Conservation (phyloP, 2,329 filamentous ascomycete species). For the Exophiala bonariae region DNA sequence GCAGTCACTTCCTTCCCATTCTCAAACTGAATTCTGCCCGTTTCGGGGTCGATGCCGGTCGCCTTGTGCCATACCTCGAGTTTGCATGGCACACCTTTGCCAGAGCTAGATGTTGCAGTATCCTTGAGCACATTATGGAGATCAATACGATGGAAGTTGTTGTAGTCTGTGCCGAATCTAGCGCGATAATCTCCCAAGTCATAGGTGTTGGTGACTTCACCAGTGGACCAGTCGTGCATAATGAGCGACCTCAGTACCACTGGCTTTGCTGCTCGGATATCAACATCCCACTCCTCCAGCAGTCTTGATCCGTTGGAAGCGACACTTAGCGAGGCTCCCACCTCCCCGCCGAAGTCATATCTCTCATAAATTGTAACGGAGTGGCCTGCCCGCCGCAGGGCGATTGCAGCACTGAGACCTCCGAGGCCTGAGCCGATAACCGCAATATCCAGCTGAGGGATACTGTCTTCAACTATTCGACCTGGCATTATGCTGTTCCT, state of each 20-base stretch:
- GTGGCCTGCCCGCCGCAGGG: slow-evolving; percentile 35
- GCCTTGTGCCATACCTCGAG: slow-evolving; percentile 30
- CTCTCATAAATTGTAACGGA: slow-evolving; percentile 34
- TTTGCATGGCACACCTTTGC: slow-evolving; percentile 23
- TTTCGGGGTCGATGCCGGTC: slow-evolving; percentile 24
- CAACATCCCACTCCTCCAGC: slow-evolving; percentile 30
- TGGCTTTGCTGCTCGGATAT: slow-evolving; percentile 26
- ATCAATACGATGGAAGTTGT: slow-evolving; percentile 41
- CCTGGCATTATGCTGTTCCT: neutral
- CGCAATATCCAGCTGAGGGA: neutral
- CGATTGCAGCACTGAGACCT: slow-evolving; percentile 34
- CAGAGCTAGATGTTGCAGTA: slow-evolving; percentile 30
- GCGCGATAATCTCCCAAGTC: slow-evolving; percentile 32
- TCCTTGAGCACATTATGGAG: slow-evolving; percentile 39
- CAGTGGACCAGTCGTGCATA: slow-evolving; percentile 33
- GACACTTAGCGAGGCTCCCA: slow-evolving; percentile 35
- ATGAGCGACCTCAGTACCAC: slow-evolving; percentile 34
- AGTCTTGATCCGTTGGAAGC: slow-evolving; percentile 33
- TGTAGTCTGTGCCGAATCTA: slow-evolving; percentile 24
- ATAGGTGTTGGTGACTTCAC: slow-evolving; percentile 29
- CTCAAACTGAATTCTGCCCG: slow-evolving; percentile 30
- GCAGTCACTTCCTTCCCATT: slow-evolving; percentile 31
- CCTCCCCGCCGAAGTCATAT: slow-evolving; percentile 32
- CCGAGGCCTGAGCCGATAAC: slow-evolving; percentile 35
- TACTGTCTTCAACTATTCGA: neutral